Base-by-base conservation (phyloP, 139 green algal genomes). In the Micractinium sp. region DNA sequence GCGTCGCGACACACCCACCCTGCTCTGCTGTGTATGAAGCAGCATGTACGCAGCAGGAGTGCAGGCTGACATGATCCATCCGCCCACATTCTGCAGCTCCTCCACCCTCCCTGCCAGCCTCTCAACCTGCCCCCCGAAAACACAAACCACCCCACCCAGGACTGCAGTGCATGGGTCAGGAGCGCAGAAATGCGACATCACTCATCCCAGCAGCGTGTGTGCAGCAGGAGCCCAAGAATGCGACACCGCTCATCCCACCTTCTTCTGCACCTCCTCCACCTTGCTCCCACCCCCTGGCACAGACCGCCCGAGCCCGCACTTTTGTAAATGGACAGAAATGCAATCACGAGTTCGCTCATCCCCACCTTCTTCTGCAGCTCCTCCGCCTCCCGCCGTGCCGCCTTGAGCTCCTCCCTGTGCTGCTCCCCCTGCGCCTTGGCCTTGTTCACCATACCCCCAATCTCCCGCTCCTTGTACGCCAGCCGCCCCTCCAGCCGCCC, bases 381-480 rank as follows among this genome's bases (percentile, higher is more conserved):
- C 9, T 93, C 87, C 2, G 74, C 81, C 53, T 93, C 91, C 36
- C 74, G 66, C 69, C 69, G 75, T 14, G 89, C 90, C 15, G 82
- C 87, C n/a, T 74, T 66, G 20, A 90, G n/a, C 69, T 95, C 75
- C 25, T 77, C 87, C 25, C 87, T 85, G 71, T 84, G 76, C 29
- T 63, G 81, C 69, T 91, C 85, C 31, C 83, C 81, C 33, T 71
- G 31, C 75, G 76, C 36, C 38, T 41, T 60, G 36, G 25, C 66
- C 90, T 93, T 91, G 84, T 91, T 93, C 23, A 75, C 47, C 22
- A 95, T 71, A 0, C 63, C 87, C 20, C 86, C 90, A 29, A 95
- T 89, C 67, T 95, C 93, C 23, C 92, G 80, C 38, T 95, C 93
- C 78, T 92, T 93, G 20, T 89, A 85, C 22, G 85, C 69, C 75